Base-by-base conservation (phyloP, 441 rosid species). In the Breynia disticha region DNA sequence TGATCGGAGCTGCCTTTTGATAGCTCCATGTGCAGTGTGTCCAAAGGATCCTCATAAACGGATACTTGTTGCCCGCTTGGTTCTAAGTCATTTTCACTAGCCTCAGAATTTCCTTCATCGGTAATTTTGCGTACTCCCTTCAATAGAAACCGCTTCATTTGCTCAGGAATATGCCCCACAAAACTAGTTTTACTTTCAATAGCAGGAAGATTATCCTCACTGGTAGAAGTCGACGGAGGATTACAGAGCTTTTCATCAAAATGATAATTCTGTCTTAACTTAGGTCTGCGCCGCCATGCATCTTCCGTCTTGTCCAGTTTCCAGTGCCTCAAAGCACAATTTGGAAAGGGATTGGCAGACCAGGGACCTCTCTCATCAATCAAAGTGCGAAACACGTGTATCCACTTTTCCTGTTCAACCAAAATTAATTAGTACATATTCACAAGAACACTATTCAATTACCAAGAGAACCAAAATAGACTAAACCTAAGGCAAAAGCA, bases 311-410 rank as follows among this genome's bases (percentile, higher is more conserved):
- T 85, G 82, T 94, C 97, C 64, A 87, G 95, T 75, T 94, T 94
- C 99, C 97, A 94, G 64, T 81, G 95, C 47, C 61, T 74, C 53
- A 79, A 59, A 61, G 79, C 70, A 65, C 65, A 74, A 75, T 83
- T 85, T 57, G 97, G 99, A 79, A 94, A 94, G 55, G 91, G 91
- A 78, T 80, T 78, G 46, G 97, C 95, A 57, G 97, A 94, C 99
- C 99, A 94, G 28, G 99, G 96, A 61, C 99, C 97, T 72, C 99
- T 77, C 70, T 87, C 99, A 72, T 94, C 99, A 66, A 90, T 87
- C 72, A 90, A 74, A 66, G 86, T 68, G 53, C 99, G 97, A 59
- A 89, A 85, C 87, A 94, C 75, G 80, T 80, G 97, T 68, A 90
- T 87, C 96, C 97, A 94, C 70, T 87, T 94, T 75, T 80, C 95